phyloP scores from a whole-genome alignment of 345 rosid species.

The Mercurialis annua region DNA sequence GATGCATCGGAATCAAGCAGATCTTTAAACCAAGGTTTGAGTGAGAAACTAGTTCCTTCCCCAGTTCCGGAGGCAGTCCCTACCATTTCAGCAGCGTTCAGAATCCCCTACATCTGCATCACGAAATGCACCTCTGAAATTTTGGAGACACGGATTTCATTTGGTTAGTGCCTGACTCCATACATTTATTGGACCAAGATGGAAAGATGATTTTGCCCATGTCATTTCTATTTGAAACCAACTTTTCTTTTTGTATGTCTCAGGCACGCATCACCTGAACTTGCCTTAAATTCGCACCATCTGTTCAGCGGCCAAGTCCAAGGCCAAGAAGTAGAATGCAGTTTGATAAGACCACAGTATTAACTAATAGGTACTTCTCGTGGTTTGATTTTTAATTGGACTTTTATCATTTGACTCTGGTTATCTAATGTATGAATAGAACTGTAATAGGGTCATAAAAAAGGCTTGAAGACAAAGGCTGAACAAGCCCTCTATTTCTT shows the following conservation, averaged over 20 bases:
- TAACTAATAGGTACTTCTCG: conserved; percentile 56
- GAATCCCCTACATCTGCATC: conserved; percentile 42
- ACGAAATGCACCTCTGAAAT: conserved; percentile 30
- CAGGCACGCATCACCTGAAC: conserved; percentile 57
- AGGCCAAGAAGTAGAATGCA: conserved; percentile 42
- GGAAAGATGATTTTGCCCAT: neutral
- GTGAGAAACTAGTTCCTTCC: conserved; percentile 40
- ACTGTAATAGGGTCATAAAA: conserved; percentile 46
- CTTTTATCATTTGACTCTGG: conserved; percentile 7
- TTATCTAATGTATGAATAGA: conserved; percentile 19
- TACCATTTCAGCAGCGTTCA: conserved; percentile 45
- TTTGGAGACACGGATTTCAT: conserved; percentile 22
- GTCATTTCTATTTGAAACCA: neutral
- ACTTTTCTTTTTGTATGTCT: conserved; percentile 8
- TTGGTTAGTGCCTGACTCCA: conserved; percentile 53
- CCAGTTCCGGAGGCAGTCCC: conserved; percentile 35
- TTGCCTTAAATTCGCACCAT: conserved; percentile 61
- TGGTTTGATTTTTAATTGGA: neutral
- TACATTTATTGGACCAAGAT: neutral
- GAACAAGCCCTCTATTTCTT: conserved; percentile 39
- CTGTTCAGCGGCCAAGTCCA: conserved; percentile 35
- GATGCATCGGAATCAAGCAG: conserved; percentile 25
- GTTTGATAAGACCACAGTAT: conserved; percentile 57
- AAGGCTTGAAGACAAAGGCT: conserved; percentile 53
- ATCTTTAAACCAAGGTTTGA: conserved; percentile 28